phyloP scores from a whole-genome alignment of 2,329 filamentous ascomycete genomes.

The Fusarium sp. region DNA sequence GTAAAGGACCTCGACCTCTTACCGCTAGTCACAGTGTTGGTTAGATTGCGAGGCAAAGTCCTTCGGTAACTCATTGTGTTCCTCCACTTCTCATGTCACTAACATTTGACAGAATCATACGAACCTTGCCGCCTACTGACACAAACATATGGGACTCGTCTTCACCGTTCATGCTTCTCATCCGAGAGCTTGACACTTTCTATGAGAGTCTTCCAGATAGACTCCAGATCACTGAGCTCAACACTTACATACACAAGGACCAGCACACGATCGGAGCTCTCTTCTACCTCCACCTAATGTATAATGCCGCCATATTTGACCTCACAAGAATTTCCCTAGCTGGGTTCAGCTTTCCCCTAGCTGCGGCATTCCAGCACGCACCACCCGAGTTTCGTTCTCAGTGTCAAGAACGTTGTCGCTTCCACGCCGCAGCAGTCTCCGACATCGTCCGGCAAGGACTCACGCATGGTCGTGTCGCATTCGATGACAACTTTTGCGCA shows the following conservation, averaged over 20 bases:
- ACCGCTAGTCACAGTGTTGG: background rate
- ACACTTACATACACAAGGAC: slow-evolving; percentile 7
- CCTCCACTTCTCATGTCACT: background rate
- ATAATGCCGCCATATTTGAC: slow-evolving; percentile 11
- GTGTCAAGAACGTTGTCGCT: slow-evolving; percentile 6
- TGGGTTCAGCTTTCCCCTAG: slow-evolving; percentile 13
- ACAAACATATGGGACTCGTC: background rate
- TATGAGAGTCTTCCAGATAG: background rate
- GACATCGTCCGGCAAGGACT: background rate
- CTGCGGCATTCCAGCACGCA: background rate
- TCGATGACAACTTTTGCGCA: background rate
- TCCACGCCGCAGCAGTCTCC: background rate
- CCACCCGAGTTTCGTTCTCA: background rate
- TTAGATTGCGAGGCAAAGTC: background rate
- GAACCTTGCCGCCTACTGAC: background rate
- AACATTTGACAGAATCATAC: background rate
- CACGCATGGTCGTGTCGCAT: background rate
- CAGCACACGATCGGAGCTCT: background rate
- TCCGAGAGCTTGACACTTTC: background rate
- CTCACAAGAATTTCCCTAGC: slow-evolving; percentile 14
- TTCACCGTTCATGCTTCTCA: background rate
- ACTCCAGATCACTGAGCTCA: background rate
- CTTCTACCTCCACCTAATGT: slow-evolving; percentile 9
- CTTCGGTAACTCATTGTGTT: background rate
- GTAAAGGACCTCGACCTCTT: background rate